Percentiles rank a stretch among this genome's conserved stretches.
Conservation (phyloP, 2,329 filamentous ascomycete genomes). For the Stagonosporopsis rhizophila region DNA sequence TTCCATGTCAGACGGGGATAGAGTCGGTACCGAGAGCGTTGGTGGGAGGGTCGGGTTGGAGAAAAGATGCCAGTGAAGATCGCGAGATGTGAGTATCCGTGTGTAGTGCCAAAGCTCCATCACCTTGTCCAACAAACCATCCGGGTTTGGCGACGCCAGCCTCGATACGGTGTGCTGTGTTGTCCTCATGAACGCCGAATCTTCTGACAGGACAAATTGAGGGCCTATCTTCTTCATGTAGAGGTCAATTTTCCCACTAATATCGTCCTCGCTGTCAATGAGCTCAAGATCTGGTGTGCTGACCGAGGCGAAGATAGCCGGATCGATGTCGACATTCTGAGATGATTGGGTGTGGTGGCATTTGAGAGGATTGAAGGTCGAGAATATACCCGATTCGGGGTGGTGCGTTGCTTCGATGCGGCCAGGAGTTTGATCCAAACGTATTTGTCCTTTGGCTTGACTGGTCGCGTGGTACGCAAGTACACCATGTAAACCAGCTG, state of each 20-base stretch:
- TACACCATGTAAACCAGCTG: slow-evolving; percentile 60
- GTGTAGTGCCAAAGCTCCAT: slow-evolving; percentile 66
- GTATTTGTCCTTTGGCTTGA: slow-evolving; percentile 57
- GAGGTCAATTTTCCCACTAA: slow-evolving; percentile 60
- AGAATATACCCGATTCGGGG: slow-evolving; percentile 54
- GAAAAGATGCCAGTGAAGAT: slow-evolving; percentile 58
- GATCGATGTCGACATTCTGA: slow-evolving; percentile 46
- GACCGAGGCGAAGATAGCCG: slow-evolving; percentile 41
- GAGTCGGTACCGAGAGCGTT: slow-evolving; percentile 39
- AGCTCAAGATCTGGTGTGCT: slow-evolving; percentile 53
- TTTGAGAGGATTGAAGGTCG: slow-evolving; percentile 56
- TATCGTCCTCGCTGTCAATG: slow-evolving; percentile 60
- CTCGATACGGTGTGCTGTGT: slow-evolving; percentile 52
- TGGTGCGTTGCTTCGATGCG: slow-evolving; percentile 63
- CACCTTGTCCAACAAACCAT: slow-evolving; percentile 58
- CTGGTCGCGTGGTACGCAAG: slow-evolving; percentile 60
- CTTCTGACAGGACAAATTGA: slow-evolving; percentile 58
- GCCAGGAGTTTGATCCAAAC: slow-evolving; percentile 57
- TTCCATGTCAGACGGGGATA: slow-evolving; percentile 41
- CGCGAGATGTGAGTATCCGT: slow-evolving; percentile 59
- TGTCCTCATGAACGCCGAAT: slow-evolving; percentile 59
- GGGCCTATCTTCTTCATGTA: slow-evolving; percentile 60
- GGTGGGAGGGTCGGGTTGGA: slow-evolving; percentile 53
- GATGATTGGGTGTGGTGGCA: slow-evolving; percentile 37
- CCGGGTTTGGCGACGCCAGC: slow-evolving; percentile 44